Percentiles rank a stretch among this genome's conserved stretches.
phyloP scores from a whole-genome alignment of 2,329 filamentous ascomycete species.

The Penicillium nordicum region DNA sequence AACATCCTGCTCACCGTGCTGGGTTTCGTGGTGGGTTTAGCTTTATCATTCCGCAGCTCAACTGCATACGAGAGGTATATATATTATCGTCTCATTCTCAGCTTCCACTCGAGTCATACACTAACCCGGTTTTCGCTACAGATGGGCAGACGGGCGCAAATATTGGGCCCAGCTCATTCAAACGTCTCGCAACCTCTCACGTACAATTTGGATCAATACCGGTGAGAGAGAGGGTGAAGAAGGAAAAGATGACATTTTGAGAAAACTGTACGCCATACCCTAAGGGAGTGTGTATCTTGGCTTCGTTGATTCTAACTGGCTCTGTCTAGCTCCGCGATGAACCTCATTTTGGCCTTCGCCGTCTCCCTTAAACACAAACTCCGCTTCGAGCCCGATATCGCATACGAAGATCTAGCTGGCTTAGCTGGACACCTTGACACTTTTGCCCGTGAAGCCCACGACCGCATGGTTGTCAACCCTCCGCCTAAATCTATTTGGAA shows the following conservation, averaged over 20 bases:
- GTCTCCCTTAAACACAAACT: conserved; percentile 76
- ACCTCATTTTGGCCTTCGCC: conserved; percentile 74
- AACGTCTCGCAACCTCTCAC: conserved; percentile 56
- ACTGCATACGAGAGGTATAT: conserved; percentile 69
- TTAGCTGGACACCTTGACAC: conserved; percentile 71
- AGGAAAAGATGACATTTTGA: conserved; percentile 65
- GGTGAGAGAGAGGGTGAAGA: conserved; percentile 56
- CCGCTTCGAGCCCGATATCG: conserved; percentile 76
- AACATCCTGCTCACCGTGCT: conserved; percentile 70
- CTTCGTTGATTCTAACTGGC: conserved; percentile 8
- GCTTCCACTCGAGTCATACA: not conserved
- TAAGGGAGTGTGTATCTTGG: not conserved
- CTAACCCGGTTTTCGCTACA: conserved; percentile 8
- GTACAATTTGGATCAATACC: conserved; percentile 79
- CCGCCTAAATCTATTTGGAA: conserved; percentile 57
- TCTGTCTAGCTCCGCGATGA: conserved; percentile 57
- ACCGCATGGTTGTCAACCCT: conserved; percentile 36
- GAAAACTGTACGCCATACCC: conserved; percentile 53
- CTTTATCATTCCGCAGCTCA: conserved; percentile 72
- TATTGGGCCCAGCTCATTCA: conserved; percentile 59
- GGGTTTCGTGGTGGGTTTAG: conserved; percentile 76
- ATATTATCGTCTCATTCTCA: not conserved
- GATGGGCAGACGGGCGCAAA: conserved; percentile 61
- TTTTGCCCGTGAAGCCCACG: conserved; percentile 62
- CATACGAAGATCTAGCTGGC: conserved; percentile 69